Conservation (phyloP, 1,284 basidiomycete genomes). For the Austroboletus rostrupii region DNA sequence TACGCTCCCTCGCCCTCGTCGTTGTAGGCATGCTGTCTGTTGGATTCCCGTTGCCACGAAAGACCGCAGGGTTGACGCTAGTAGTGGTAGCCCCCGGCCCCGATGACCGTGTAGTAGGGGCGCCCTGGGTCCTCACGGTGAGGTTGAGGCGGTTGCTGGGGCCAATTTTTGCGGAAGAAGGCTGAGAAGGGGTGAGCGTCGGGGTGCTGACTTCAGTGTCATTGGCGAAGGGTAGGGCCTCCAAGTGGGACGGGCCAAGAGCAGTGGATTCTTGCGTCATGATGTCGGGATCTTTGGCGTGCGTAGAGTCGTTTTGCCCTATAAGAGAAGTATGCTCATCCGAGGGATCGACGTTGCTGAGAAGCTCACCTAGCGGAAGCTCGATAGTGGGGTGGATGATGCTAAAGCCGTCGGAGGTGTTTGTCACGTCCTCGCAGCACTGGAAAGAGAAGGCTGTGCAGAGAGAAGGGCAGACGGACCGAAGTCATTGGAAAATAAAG, state of each 20-base stretch:
- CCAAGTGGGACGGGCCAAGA: constrained; percentile 4
- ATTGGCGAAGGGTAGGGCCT: constrained; percentile 4
- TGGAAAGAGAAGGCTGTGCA: constrained; percentile 59
- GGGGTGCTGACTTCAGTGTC: constrained; percentile 6
- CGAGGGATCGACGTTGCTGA: constrained; percentile 32
- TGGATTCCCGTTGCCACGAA: constrained; percentile 19
- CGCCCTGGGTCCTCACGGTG: constrained; percentile 47
- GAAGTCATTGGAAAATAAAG: constrained; percentile 68
- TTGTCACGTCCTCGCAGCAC: constrained; percentile 58
- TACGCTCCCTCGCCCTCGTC: too few relatives aligned
- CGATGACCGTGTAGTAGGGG: constrained; percentile 44
- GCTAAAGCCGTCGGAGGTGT: constrained; percentile 50
- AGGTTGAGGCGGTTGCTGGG: constrained; percentile 52
- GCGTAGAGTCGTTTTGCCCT: constrained; percentile 10
- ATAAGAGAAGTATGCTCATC: constrained; percentile 16
- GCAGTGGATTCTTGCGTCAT: constrained; percentile 24
- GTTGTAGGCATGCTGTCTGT: too few relatives aligned
- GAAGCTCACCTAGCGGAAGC: constrained; percentile 72
- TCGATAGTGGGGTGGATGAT: constrained; percentile 76
- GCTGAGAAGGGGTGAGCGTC: constrained; percentile 34
- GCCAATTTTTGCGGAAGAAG: constrained; percentile 49
- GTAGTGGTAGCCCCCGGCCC: constrained; percentile 62
- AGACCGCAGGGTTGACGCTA: constrained; percentile 42
- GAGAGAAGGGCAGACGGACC: constrained; percentile 73
- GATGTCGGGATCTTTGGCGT: constrained; percentile 19